Evolutionary conservation across 441 rosid species (phyloP).

Genomic region (Populus hybrid): DNA sequence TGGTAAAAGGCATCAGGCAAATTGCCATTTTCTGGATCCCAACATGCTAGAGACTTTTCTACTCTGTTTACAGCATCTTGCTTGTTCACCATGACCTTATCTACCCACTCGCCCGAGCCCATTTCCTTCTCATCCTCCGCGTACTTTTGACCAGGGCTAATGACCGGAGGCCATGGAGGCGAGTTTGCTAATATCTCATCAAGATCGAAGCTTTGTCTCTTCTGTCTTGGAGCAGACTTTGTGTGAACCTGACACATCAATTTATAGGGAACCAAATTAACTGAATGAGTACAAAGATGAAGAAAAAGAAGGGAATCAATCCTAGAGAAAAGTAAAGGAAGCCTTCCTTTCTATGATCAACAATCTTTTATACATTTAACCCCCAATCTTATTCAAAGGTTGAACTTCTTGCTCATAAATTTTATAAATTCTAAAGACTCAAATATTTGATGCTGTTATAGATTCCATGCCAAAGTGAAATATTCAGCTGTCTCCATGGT

Average conservation of each 20-base stretch:
- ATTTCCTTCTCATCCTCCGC: slow-evolving; percentile 71
- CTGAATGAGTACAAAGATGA: background rate
- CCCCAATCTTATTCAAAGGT: background rate
- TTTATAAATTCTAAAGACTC: background rate
- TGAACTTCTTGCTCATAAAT: background rate
- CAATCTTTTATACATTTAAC: background rate
- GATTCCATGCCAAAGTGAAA: background rate
- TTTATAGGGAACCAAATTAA: background rate
- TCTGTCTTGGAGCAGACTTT: slow-evolving; percentile 45
- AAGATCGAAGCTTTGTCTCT: slow-evolving; percentile 70
- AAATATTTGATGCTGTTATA: background rate
- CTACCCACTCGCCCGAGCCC: slow-evolving; percentile 46
- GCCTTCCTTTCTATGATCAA: background rate
- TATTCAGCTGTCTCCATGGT: background rate
- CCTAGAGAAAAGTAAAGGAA: background rate
- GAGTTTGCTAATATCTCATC: slow-evolving; percentile 85
- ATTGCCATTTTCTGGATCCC: slow-evolving; percentile 49
- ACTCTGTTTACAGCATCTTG: slow-evolving; percentile 56
- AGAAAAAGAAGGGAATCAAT: background rate
- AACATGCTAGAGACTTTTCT: slow-evolving; percentile 53
- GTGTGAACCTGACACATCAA: slow-evolving; percentile 39
- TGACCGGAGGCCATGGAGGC: slow-evolving; percentile 94
- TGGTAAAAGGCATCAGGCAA: slow-evolving; percentile 59
- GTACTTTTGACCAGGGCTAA: slow-evolving; percentile 57
- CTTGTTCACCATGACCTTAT: slow-evolving; percentile 66